Evolutionary conservation across 768 basidiomycete genomes (phyloP).

Genomic region (Rhodotorula babjevae): DNA sequence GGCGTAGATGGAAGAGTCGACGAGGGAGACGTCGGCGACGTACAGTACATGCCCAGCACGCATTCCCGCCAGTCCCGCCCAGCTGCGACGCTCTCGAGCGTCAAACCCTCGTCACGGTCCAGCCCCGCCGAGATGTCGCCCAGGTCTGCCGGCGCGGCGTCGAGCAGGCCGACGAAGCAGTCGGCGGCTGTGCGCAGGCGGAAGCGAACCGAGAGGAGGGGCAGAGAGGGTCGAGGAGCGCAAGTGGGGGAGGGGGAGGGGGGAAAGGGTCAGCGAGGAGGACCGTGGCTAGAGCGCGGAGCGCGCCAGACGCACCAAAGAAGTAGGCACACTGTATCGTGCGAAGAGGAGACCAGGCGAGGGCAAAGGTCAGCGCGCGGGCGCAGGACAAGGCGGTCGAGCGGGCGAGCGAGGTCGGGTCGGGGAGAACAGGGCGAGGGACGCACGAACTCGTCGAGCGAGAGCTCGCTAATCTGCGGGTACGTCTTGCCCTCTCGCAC

Average conservation of each 20-base stretch:
- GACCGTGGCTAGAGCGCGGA: too few relatives aligned
- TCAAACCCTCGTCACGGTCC: constrained; percentile 22
- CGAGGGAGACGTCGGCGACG: not conserved
- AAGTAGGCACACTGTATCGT: constrained; percentile 36
- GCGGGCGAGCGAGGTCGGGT: not conserved
- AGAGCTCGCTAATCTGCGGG: constrained; percentile 64
- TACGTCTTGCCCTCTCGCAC: constrained; percentile 74
- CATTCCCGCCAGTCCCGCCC: constrained; percentile 63
- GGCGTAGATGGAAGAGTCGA: too few relatives aligned
- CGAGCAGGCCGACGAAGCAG: constrained; percentile 41
- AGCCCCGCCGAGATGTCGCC: not conserved
- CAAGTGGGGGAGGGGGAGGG: too few relatives aligned
- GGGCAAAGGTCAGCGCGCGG: not conserved
- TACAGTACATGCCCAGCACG: constrained; percentile 56
- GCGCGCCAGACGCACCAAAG: constrained; percentile 25
- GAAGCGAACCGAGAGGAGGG: too few relatives aligned
- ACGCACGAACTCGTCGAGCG: constrained; percentile 64
- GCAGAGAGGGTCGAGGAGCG: too few relatives aligned
- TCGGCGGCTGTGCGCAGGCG: constrained; percentile 37
- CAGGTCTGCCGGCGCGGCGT: constrained; percentile 39
- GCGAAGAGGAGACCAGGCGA: too few relatives aligned
- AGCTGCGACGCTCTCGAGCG: constrained; percentile 53
- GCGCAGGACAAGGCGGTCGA: fast-evolving
- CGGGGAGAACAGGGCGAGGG: too few relatives aligned
- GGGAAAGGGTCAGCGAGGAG: not conserved